These are phyloP conservation scores for Colletotrichum caudatum DNA, from an alignment of 2,329 filamentous ascomycete species.

Conservation along the genomic window DNA sequence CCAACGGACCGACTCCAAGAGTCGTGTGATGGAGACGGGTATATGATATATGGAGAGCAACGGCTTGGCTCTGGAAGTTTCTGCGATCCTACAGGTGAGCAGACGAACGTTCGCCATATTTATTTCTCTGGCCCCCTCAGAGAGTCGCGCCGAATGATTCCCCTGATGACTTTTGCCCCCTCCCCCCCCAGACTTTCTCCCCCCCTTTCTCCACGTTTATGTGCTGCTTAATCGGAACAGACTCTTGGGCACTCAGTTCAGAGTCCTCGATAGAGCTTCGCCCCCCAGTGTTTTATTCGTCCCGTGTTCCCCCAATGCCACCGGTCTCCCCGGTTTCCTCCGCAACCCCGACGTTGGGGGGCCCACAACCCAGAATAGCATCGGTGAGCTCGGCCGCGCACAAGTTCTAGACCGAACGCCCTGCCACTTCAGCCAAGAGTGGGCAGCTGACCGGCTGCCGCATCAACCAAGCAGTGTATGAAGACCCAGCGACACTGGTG, in stretches of 20 bases:
- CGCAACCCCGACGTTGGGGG: constrained; percentile 3
- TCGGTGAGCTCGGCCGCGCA: constrained; percentile 1
- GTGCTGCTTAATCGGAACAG: background rate
- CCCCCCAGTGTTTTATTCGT: background rate
- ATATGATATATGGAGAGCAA: constrained; percentile 25
- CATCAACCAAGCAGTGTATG: background rate
- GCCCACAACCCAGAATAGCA: background rate
- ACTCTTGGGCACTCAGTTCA: background rate
- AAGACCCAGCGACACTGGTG: background rate
- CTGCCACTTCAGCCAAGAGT: background rate
- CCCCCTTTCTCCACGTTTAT: constrained; percentile 9
- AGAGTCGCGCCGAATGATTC: constrained; percentile 1
- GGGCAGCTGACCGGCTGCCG: background rate
- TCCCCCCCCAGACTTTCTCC: background rate
- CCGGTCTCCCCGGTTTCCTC: constrained; percentile 2
- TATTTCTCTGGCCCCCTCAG: background rate
- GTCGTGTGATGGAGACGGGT: constrained; percentile 24
- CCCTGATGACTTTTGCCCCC: background rate
- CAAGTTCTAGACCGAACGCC: constrained; percentile 4
- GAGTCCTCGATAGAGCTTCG: background rate
- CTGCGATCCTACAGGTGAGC: constrained; percentile 1
- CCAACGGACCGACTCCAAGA: constrained; percentile 35
- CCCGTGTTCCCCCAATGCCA: constrained; percentile 1
- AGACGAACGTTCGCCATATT: background rate
- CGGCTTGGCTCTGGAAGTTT: constrained; percentile 31